Conservation (phyloP, 305 asterid genomes). For the Solanum aculeatissimum region DNA sequence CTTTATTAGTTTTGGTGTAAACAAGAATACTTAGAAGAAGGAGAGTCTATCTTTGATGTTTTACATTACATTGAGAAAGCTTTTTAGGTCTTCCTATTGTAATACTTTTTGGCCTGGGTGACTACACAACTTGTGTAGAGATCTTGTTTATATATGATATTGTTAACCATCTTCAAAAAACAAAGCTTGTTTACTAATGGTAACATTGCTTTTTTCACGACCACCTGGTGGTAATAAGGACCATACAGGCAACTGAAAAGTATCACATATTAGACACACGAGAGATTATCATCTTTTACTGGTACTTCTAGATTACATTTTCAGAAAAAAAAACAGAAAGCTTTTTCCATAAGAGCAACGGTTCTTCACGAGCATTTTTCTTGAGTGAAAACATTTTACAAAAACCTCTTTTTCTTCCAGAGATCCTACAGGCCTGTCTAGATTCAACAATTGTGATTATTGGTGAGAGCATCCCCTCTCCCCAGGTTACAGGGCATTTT, state of each 20-base stretch:
- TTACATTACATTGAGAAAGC: not conserved
- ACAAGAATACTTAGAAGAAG: not conserved
- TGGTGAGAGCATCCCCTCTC: not conserved
- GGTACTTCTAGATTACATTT: not conserved
- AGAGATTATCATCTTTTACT: not conserved
- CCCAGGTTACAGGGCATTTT: not conserved
- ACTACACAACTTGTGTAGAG: not conserved
- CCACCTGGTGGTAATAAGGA: not conserved
- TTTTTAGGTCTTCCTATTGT: not conserved
- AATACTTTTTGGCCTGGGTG: not conserved
- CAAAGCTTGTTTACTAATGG: not conserved
- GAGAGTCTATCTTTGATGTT: not conserved
- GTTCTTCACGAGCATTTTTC: not conserved
- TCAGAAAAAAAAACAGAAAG: not conserved
- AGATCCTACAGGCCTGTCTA: not conserved
- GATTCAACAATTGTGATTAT: not conserved
- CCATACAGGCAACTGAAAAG: not conserved
- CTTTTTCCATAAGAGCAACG: not conserved
- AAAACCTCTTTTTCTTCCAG: not conserved
- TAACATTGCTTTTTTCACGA: not conserved
- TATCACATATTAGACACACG: not conserved
- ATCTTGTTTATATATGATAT: not conserved
- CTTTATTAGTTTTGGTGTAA: not conserved
- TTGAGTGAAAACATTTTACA: not conserved
- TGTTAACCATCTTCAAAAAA: not conserved